Base-by-base conservation (phyloP, 2,329 filamentous ascomycete genomes). In the Diplocarpon mali region DNA sequence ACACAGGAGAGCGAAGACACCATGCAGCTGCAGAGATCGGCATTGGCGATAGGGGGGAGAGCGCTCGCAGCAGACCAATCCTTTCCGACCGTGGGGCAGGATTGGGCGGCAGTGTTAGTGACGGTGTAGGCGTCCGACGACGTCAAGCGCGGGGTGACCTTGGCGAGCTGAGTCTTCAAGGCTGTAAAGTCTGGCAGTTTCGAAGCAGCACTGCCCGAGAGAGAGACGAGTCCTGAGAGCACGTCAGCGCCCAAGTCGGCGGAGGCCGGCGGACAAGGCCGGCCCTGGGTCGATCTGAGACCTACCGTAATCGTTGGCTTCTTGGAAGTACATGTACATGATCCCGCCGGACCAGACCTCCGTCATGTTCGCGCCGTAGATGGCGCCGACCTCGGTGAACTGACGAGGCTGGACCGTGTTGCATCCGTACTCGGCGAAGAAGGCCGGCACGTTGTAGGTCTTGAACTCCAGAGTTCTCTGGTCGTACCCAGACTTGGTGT, bases 371-470 rank as follows among this genome's bases (percentile, higher is more conserved):
- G 72, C 62, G 42, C 81, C 79, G 68, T 85, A 98, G 9, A 98
- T 78, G 43, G 84, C 82, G 36, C 68, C 71, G 35, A 94, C 89
- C 65, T 98, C 93, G 49, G 84, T 77, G 69, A 94, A 98, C 49
- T 75, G 72, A 67, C 92, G 86, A 44, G 76, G 76, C 46, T 64
- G 59, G 35, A 66, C 62, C 67, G 72, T 71, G 69, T 93, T 96
- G 80, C 92, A 98, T 57, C 92, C 92, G 62, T 98, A 98, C 69
- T 98, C 92, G 54, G 92, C 92, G 64, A 98, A 95, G 80, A 98
- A 98, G 60, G 88, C 85, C 38, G 92, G 92, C 2, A 96, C 86
- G 9, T 85, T 86, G 74, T 92, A 98, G 63, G 82, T 78, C 48
- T 72, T 65, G 71, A 95, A 98, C 69, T 95, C 90, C 54, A 85